Evolutionary conservation across 176 grass and related monocot genomes (phyloP).

Genomic region (Oryza coarctata): DNA sequence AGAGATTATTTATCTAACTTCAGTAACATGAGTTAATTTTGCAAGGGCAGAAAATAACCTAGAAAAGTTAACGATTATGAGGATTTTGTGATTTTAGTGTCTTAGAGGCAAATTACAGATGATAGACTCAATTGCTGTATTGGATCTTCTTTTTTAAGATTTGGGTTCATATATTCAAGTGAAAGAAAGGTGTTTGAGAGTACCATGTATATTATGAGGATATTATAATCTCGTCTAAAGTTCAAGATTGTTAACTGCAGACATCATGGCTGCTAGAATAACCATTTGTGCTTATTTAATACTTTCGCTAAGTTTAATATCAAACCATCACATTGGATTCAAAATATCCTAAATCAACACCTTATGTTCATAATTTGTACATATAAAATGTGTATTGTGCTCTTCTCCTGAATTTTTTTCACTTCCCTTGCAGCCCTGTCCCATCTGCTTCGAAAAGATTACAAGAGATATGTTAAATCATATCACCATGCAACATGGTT

Average conservation of each 20-base stretch:
- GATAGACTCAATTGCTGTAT: background rate
- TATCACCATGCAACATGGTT: conserved; percentile 84
- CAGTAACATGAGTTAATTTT: background rate
- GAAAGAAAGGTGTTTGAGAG: background rate
- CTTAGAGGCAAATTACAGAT: background rate
- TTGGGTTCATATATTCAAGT: background rate
- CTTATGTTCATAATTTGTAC: background rate
- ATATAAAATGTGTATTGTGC: background rate
- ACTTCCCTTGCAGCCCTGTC: conserved; percentile 70
- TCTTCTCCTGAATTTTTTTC: conserved; percentile 23
- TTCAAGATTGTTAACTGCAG: background rate
- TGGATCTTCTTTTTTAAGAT: background rate
- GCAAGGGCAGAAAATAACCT: background rate
- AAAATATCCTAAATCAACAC: background rate
- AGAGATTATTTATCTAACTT: conserved; percentile 5
- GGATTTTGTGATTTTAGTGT: background rate
- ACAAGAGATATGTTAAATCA: conserved; percentile 96
- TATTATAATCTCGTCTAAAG: background rate
- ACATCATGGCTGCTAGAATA: background rate
- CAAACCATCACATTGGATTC: background rate
- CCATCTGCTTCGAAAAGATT: conserved; percentile 89
- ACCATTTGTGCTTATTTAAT: background rate
- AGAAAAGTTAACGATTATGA: background rate
- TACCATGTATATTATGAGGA: conserved; percentile 1
- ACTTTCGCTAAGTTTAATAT: background rate